Base-by-base conservation (phyloP, 345 rosid species). In the Melastoma malabathricum region DNA sequence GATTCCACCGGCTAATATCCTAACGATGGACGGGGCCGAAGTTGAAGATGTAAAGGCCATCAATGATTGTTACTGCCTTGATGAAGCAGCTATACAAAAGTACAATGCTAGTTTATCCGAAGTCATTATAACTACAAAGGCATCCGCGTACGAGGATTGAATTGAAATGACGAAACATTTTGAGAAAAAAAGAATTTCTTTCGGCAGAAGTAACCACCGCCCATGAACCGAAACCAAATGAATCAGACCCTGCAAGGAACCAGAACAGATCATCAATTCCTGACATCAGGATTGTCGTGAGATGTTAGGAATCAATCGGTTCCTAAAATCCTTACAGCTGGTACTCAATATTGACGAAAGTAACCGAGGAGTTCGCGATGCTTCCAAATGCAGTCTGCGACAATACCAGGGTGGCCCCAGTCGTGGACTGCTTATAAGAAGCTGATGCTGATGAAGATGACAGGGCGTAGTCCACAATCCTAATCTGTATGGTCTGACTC, bases 401-500 rank as follows among this genome's bases (percentile, higher is more conserved):
- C 0, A 78, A 50, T 27, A 82, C 77, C 23, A 82, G 46, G 65
- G 84, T 75, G 52, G 80, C 49, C 15, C 65, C 77, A 0, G 5
- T 0, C 18, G 19, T 23, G 0, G 82, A 64, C 1, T 72, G 67
- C 3, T 2, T 3, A 20, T 71, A 54, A 1, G 6, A 22, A 2
- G 65, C 51, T 0, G 38, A 27, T 0, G 41, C 54, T 0, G 54
- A 50, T 2, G 43, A n/a, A 19, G 54, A 15, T 8, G 54, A 25
- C 41, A 51, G 64, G 17, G 78, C 75, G 18, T 51, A 64, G 39
- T 82, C 84, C 3, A 82, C 74, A 2, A 82, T 76, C 67, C 55
- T 74, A 29, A 81, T 58, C 62, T 67, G 78, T 49, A 81, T 73
- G 0, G 74, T 72, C 43, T 51, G 58, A 20, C 54, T 67, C 6